Evolutionary conservation across 345 rosid genomes (phyloP).

Genomic region (Salix viminalis): DNA sequence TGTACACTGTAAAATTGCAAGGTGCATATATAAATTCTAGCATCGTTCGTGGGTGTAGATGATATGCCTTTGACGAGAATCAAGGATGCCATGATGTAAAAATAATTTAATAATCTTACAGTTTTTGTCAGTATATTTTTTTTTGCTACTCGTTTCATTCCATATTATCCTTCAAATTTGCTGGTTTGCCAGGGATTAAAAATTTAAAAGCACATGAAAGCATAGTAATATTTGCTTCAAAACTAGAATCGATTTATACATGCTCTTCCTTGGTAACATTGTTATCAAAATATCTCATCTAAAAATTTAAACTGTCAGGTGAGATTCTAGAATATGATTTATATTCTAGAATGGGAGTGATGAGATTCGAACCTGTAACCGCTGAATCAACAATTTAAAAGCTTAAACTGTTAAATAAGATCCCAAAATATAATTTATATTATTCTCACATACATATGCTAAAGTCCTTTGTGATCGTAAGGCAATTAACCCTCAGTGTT

Average conservation of each 20-base stretch:
- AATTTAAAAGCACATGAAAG: neutral
- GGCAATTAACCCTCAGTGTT: neutral
- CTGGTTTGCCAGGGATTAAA: neutral
- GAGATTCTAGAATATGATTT: no score
- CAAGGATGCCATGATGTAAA: neutral
- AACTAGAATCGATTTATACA: neutral
- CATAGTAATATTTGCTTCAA: neutral
- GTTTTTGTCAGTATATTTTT: neutral
- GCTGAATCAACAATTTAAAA: no score
- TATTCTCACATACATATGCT: no score
- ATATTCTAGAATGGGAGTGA: no score
- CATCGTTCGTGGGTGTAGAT: neutral
- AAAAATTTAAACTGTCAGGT: no score
- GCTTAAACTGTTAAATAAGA: no score
- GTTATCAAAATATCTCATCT: accelerated
- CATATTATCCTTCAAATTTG: neutral
- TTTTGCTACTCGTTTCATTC: neutral
- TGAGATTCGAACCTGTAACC: no score
- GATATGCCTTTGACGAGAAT: no score
- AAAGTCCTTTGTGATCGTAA: neutral
- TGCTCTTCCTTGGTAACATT: neutral
- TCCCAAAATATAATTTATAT: no score
- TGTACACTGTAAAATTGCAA: neutral
- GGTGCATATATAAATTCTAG: neutral
- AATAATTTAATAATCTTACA: no score